phyloP scores from a whole-genome alignment of 2,329 filamentous ascomycete species.

The Rhynchosporium graminicola region DNA sequence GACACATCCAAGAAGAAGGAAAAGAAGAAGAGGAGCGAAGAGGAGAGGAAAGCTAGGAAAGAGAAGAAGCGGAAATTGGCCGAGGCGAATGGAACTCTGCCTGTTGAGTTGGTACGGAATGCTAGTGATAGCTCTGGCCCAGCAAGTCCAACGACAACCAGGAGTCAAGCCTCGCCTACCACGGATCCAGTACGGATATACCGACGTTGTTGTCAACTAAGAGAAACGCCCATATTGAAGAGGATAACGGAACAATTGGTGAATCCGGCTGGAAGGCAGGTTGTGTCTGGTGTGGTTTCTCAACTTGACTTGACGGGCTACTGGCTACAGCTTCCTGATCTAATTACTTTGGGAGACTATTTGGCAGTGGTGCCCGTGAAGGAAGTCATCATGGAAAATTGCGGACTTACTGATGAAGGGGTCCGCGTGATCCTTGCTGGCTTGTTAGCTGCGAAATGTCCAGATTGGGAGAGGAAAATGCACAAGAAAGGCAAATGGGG shows the following conservation, averaged over 20 bases:
- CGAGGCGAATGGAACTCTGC: conserved; percentile 83
- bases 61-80: conserved; percentile 84
- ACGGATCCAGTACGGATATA: conserved; percentile 93
- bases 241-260: conserved; percentile 87
- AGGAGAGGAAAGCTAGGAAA: conserved; percentile 87
- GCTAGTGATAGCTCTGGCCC: conserved; percentile 56
- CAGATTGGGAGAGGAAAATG: conserved; percentile 47
- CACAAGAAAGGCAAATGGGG: conserved; percentile 30
- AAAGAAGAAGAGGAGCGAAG: conserved; percentile 94
- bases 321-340: conserved; percentile 77
- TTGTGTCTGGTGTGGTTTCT: conserved; percentile 72
- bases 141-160: conserved; percentile 41
- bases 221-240: conserved; percentile 89
- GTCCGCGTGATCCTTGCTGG: conserved; percentile 84
- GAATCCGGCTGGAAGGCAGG: conserved; percentile 61
- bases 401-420: conserved; percentile 82
- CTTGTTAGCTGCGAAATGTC: conserved; percentile 74
- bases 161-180: conserved; percentile 69
- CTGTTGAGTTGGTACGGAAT: conserved; percentile 77
- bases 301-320: conserved; percentile 85
- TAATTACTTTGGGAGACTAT: conserved; percentile 89
- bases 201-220: conserved; percentile 86
- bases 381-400: conserved; percentile 83
- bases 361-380: conserved; percentile 89
- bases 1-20: conserved; percentile 74